Evolutionary conservation across 1,284 basidiomycete species (phyloP), one percentile per base, ranked within the genome.

Genomic region (Moniliella sp.): DNA sequence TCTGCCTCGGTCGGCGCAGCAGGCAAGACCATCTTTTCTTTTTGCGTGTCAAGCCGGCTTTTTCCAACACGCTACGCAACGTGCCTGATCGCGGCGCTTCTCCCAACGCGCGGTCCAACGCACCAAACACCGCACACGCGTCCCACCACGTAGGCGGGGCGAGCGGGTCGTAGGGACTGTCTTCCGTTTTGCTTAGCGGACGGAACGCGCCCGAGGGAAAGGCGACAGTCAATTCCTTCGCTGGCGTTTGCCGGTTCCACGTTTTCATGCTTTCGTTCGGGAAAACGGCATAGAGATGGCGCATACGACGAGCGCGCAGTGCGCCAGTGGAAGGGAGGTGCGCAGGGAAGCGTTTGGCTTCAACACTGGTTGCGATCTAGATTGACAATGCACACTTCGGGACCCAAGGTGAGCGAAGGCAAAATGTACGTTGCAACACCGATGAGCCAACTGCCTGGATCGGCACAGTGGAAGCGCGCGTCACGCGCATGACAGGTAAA

Each of bases 131-230:
- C 14, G 75, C 72, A 8, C 75, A 77, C 27, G 78, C 79, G 54
- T 82, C 74, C 82, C 82, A 91, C 83, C 83, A 91, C 39, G 74
- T 71, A 0, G 83, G 84, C 23, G 76, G 67, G 52, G 79, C 77
- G 57, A 84, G 18, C 74, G 76, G 32, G 75, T 69, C 63, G 78
- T 81, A 18, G 74, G 76, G 57, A 75, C 75, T 36, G 78, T 81
- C 59, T n/a, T n/a, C n/a, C n/a, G n/a, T n/a, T n/a, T n/a, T n/a
- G 42, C 32, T 48, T 18, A 66, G 57, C n/a, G 65, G 63, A 4
- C 63, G 47, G 55, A 67, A 66, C 26, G 56, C 47, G 18, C 83
- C 82, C 2, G 76, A 78, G 3, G 86, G 83, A 65, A 88, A 93
- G 2, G 86, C 81, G 53, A 91, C 80, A 54, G 84, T 83, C 66